Percentiles rank a stretch among this genome's conserved stretches.
phyloP scores from a whole-genome alignment of 78 protist species.

The Dictyostelium citrinum region DNA sequence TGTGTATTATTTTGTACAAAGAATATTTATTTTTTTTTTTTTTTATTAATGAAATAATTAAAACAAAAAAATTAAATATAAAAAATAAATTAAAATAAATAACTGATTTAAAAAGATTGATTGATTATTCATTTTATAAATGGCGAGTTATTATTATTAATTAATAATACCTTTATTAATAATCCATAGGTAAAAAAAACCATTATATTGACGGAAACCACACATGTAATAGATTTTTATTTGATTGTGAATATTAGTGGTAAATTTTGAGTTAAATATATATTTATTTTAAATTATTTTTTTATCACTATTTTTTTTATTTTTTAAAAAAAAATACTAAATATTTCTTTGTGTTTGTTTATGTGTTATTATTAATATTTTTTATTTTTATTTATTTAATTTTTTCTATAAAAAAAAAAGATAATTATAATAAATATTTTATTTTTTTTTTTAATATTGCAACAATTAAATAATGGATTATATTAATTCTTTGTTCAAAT shows the following conservation, averaged over 20 bases:
- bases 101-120: neutral
- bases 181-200: neutral
- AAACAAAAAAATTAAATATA: neutral
- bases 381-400: too few species aligned
- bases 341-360: too few species aligned
- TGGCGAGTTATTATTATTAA: neutral
- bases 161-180: neutral
- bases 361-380: too few species aligned
- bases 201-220: neutral
- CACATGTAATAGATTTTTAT: neutral
- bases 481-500: too few species aligned
- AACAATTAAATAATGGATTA: too few species aligned
- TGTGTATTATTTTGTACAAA: neutral
- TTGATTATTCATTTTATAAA: neutral
- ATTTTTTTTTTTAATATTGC: too few species aligned
- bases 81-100: neutral
- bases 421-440: too few species aligned
- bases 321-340: too few species aligned
- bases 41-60: neutral
- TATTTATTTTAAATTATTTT: too few species aligned
- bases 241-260: neutral
- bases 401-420: too few species aligned
- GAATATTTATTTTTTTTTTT: neutral
- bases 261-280: neutral
- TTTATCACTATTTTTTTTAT: too few species aligned